Evolutionary conservation across 768 basidiomycete species (phyloP), one percentile per base, ranked within the genome.

Genomic region (Lactarius evosmus): DNA sequence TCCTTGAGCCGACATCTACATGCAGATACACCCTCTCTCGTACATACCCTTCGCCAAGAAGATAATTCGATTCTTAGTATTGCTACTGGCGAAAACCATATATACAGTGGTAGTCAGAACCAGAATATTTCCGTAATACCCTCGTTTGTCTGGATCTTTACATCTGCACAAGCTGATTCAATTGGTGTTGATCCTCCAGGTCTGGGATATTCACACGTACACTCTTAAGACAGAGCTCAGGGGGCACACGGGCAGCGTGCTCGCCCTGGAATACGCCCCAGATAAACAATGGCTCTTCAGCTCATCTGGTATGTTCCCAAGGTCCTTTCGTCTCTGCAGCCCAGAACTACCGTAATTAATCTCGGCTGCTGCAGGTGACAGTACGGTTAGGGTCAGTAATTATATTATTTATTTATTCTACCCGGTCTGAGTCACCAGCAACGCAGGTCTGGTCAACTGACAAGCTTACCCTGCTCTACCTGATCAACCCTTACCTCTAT

Each of bases 201-300:
- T 96, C 49, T 96, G 93, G 90, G 85, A 91, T 72, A 87, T 89
- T 70, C 75, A 77, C 40, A 82, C 87, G 0, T 88, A 91, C 65
- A 82, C 83, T 3, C 78, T 91, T 33, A 85, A 85, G 71, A 80
- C 82, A 33, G 85, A 84, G 16, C 80, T 96, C 12, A 77, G 81
- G 19, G 95, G 94, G 3, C 95, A 96, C 72, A 87, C 87, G 0
- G 92, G 89, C 7, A 91, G 90, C 66, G 86, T 97, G 2, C 79
- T 97, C 25, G 87, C 87, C 9, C 77, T 97, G 53, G 87, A 89
- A 69, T 83, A 89, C 66, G 89, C 87, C 7, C 75, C 82, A 59
- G 87, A 90, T 60, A 87, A 85, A 70, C 78, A 82, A 52, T 96
- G 94, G 94, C 72, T 97, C 30, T 91, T 97, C 71, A 96, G 94